Evolutionary conservation across 129 eudicot species (phyloP).

Genomic region (Calendula officinalis): DNA sequence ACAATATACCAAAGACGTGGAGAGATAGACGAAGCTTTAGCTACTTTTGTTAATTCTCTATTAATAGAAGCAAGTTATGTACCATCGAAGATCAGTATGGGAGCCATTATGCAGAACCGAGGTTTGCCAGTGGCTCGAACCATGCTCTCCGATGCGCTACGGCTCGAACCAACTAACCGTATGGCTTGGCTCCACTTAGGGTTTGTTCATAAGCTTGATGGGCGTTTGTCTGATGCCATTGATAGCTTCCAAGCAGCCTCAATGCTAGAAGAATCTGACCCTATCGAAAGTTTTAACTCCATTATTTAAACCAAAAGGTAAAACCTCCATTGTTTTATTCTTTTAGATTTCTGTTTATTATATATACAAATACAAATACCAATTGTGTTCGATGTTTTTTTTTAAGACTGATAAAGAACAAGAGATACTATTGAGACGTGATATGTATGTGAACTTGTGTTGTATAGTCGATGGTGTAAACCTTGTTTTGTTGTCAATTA

Average conservation of each 20-base stretch:
- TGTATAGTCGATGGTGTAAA: conserved; percentile 12
- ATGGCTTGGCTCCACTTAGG: conserved; percentile 91
- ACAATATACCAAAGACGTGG: conserved; percentile 71
- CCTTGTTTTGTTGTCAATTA: background rate
- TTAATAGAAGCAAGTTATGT: conserved; percentile 65
- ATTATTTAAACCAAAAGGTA: conserved; percentile 37
- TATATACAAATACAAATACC: too few species aligned
- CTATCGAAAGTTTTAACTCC: conserved; percentile 75
- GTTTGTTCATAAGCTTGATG: conserved; percentile 73
- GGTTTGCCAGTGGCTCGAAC: conserved; percentile 68
- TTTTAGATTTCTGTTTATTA: conserved; percentile 19
- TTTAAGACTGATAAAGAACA: background rate
- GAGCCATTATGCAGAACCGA: conserved; percentile 52
- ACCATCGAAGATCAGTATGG: conserved; percentile 68
- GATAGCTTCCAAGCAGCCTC: conserved; percentile 97
- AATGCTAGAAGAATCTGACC: conserved; percentile 93
- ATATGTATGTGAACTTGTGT: conserved; percentile 15
- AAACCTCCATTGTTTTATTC: conserved; percentile 39
- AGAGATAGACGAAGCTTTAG: conserved; percentile 56
- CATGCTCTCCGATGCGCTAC: conserved; percentile 80
- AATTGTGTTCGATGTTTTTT: conserved; percentile 11
- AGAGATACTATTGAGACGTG: background rate
- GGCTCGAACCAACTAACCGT: conserved; percentile 76
- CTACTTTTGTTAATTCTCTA: conserved; percentile 70
- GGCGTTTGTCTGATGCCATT: conserved; percentile 76